Evolutionary conservation across 495 filamentous ascomycete species (phyloP).

Genomic region (Beverwykella pulmonaria): DNA sequence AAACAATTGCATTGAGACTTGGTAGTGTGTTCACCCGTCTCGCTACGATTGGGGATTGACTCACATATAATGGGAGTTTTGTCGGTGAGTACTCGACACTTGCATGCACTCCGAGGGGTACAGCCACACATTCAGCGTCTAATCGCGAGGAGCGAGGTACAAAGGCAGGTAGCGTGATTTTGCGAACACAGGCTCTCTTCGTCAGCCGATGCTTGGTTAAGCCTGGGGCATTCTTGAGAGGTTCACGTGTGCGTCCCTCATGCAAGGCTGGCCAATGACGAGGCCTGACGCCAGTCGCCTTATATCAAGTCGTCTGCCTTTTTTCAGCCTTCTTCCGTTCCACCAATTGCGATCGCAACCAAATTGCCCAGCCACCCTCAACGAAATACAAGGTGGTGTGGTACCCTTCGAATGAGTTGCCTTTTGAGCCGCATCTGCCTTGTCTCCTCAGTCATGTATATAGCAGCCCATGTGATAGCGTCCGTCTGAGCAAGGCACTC

Average conservation of each 20-base stretch:
- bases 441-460: too few species aligned
- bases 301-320: not conserved
- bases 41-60: too few species aligned
- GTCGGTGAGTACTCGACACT: too few species aligned
- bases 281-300: not conserved
- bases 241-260: not conserved
- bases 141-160: too few species aligned
- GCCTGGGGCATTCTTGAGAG: not conserved
- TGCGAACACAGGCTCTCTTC: not conserved
- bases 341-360: not conserved
- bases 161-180: not conserved
- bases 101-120: too few species aligned
- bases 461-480: too few species aligned
- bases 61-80: too few species aligned
- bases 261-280: constrained; percentile 1
- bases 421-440: too few species aligned
- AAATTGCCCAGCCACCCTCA: not conserved
- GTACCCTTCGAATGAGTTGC: not conserved
- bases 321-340: not conserved
- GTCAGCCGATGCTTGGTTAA: not conserved
- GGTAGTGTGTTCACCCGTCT: too few species aligned
- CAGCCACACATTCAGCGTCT: too few species aligned
- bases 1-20: too few species aligned
- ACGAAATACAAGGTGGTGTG: not conserved
- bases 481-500: too few species aligned